phyloP scores from a whole-genome alignment of 345 rosid species.

The Brassica carinata region DNA sequence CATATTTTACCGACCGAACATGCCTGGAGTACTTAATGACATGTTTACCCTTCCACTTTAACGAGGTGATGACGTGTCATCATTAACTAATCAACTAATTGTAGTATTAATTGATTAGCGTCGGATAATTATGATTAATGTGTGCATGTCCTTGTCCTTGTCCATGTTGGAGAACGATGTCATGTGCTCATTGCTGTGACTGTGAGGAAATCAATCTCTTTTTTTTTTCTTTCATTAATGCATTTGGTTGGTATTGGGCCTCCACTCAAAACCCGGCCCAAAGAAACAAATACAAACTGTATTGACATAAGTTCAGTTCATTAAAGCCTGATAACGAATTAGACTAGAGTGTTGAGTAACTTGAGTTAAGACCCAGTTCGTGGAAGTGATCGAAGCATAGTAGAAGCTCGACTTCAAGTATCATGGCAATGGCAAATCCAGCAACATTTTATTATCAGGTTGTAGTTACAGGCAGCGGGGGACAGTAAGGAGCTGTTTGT shows the following conservation, averaged over 20 bases:
- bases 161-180: slow-evolving; percentile 3
- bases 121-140: neutral
- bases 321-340: neutral
- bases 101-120: slow-evolving; percentile 7
- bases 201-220: neutral
- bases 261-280: neutral
- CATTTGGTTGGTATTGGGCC: neutral
- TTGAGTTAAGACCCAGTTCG: neutral
- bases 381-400: neutral
- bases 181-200: neutral
- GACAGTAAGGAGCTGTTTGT: too few relatives aligned
- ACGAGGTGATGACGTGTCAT: slow-evolving; percentile 18
- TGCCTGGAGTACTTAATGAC: neutral
- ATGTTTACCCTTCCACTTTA: neutral
- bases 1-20: slow-evolving; percentile 36
- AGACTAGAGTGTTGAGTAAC: neutral
- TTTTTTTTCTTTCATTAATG: neutral
- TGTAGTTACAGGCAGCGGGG: too few relatives aligned
- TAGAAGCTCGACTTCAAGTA: neutral
- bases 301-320: neutral
- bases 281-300: neutral
- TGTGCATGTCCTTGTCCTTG: slow-evolving; percentile 22
- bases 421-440: neutral
- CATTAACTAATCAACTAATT: neutral
- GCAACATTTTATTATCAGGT: neutral